phyloP scores from a whole-genome alignment of 1,139 yeast genomes.

The Saccharomyces hybrid region DNA sequence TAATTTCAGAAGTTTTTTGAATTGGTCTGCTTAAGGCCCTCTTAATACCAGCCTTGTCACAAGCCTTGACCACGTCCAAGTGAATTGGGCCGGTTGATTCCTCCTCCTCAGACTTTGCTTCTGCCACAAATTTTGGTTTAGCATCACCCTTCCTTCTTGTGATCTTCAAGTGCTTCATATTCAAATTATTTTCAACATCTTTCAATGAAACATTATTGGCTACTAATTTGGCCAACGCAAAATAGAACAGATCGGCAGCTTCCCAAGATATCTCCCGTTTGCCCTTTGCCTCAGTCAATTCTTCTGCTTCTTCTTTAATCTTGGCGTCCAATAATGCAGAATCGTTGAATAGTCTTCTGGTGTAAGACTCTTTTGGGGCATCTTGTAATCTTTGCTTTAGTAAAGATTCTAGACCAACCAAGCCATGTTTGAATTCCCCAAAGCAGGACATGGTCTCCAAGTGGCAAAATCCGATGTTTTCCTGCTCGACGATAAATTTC shows the following conservation, averaged over 20 bases:
- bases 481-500: conserved; percentile 77
- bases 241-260: conserved; percentile 90
- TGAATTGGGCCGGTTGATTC: conserved; percentile 39
- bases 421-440: conserved; percentile 52
- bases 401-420: conserved; percentile 55
- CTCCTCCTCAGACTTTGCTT: conserved; percentile 15
- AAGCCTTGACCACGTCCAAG: conserved; percentile 54
- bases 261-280: conserved; percentile 88
- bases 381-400: conserved; percentile 42
- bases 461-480: conserved; percentile 77
- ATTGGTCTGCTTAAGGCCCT: conserved; percentile 78
- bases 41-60: conserved; percentile 41
- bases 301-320: conserved; percentile 94
- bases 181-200: conserved; percentile 80
- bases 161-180: conserved; percentile 74
- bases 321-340: conserved; percentile 70
- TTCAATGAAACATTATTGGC: conserved; percentile 70
- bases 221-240: conserved; percentile 80
- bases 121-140: conserved; percentile 57
- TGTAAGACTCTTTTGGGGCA: conserved; percentile 91
- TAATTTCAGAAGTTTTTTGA: conserved; percentile 83
- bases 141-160: conserved; percentile 96
- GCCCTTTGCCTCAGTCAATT: conserved; percentile 71
- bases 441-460: conserved; percentile 72
- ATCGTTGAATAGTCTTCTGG: conserved; percentile 79